These are phyloP conservation scores for Candida stauntonica DNA, from an alignment of 805 yeast genomes.

Conservation along the genomic window DNA sequence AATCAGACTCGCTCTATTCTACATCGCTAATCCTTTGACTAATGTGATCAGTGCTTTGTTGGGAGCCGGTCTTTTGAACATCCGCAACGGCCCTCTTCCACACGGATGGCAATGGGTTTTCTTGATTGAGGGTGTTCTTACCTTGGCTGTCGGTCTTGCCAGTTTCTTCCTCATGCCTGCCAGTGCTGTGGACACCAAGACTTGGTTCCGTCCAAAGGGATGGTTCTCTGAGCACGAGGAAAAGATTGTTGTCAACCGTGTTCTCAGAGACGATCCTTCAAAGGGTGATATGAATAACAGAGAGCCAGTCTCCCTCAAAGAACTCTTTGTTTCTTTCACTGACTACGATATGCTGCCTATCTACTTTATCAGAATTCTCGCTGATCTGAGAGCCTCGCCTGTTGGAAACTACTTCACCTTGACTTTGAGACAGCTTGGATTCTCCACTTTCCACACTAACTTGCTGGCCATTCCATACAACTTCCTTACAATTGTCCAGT, in stretches of 20 bases:
- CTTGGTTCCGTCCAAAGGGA: slow-evolving; percentile 46
- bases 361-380: slow-evolving; percentile 42
- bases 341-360: slow-evolving; percentile 58
- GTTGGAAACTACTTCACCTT: slow-evolving; percentile 43
- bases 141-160: slow-evolving; percentile 47
- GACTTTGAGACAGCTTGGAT: slow-evolving; percentile 46
- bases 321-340: slow-evolving; percentile 35
- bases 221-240: slow-evolving; percentile 51
- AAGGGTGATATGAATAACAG: slow-evolving; percentile 65
- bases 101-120: slow-evolving; percentile 67
- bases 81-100: slow-evolving; percentile 41
- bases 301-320: slow-evolving; percentile 41
- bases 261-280: slow-evolving; percentile 59
- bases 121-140: slow-evolving; percentile 56
- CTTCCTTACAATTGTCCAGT: slow-evolving; percentile 33
- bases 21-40: slow-evolving; percentile 50
- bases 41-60: slow-evolving; percentile 42
- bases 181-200: slow-evolving; percentile 47
- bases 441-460: slow-evolving; percentile 47
- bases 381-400: slow-evolving; percentile 35
- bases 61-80: slow-evolving; percentile 50
- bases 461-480: slow-evolving; percentile 49
- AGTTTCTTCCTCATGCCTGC: slow-evolving; percentile 51
- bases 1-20: slow-evolving; percentile 54
- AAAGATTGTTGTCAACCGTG: slow-evolving; percentile 52